Conservation (phyloP, 1,284 basidiomycete genomes). For the Polyporus tsugae region DNA sequence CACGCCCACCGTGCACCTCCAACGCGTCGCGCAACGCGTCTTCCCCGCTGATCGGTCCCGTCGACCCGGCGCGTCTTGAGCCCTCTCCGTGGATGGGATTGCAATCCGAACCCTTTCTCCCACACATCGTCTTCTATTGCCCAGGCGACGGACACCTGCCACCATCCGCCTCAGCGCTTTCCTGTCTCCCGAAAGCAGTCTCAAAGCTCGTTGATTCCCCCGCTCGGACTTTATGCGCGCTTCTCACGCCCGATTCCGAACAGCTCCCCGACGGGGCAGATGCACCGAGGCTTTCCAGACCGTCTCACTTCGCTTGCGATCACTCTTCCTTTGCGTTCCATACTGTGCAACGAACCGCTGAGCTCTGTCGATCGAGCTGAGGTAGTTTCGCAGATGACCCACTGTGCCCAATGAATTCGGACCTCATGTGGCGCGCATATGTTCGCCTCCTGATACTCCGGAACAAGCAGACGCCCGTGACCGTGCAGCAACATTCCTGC, state of each 20-base stretch:
- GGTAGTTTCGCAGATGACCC: conserved; percentile 14
- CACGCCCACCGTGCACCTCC: conserved; percentile 5
- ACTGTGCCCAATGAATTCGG: not conserved
- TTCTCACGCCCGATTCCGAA: not conserved
- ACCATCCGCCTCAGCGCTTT: conserved; percentile 21
- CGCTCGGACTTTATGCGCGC: conserved; percentile 26
- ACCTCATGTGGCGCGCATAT: not conserved
- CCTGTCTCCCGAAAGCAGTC: not conserved
- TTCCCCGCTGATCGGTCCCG: conserved; percentile 33
- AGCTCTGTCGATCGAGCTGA: conserved; percentile 14
- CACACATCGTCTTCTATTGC: conserved; percentile 28
- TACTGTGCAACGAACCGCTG: not conserved
- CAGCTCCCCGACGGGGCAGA: conserved; percentile 8
- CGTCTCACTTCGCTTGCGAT: conserved; percentile 8
- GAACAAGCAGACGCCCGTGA: not conserved
- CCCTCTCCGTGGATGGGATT: conserved; percentile 20
- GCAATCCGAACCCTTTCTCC: conserved; percentile 19
- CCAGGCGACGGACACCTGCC: conserved; percentile 35
- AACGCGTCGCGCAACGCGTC: conserved; percentile 16
- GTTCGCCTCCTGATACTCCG: conserved; percentile 3
- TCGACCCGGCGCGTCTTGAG: conserved; percentile 18
- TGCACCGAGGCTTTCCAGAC: not conserved
- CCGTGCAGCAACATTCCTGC: conserved; percentile 7
- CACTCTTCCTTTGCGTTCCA: conserved; percentile 10
- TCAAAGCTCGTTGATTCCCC: conserved; percentile 12